Conservation (phyloP, 2,329 filamentous ascomycete species). For the Fusarium pininemorale region DNA sequence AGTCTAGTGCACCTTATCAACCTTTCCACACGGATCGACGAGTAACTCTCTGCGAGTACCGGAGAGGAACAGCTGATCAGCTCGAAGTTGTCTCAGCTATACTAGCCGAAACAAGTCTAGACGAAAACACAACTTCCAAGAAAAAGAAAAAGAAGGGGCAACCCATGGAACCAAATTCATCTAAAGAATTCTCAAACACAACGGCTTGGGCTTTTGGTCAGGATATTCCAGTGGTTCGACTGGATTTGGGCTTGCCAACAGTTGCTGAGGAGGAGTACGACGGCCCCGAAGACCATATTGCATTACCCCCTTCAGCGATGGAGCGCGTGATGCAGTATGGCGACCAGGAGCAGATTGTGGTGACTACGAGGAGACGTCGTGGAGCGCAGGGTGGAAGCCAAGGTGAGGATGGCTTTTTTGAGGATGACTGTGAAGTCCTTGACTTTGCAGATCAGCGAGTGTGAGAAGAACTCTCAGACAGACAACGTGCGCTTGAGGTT, state of each 20-base stretch:
- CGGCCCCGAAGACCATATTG: constrained; percentile 64
- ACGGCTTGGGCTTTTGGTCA: constrained; percentile 69
- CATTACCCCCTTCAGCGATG: constrained; percentile 70
- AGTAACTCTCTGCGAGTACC: constrained; percentile 79
- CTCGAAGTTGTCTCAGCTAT: constrained; percentile 51
- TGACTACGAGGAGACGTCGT: constrained; percentile 78
- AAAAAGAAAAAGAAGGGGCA: constrained; percentile 51
- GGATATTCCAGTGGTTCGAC: constrained; percentile 58
- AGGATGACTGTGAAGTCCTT: constrained; percentile 90
- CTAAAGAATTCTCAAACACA: constrained; percentile 25
- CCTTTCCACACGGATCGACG: constrained; percentile 93
- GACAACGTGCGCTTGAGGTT: constrained; percentile 12
- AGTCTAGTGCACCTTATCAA: constrained; percentile 94
- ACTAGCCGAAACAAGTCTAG: constrained; percentile 53
- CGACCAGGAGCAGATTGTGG: constrained; percentile 80
- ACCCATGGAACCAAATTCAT: constrained; percentile 27
- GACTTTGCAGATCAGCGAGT: constrained; percentile 83
- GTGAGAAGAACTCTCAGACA: constrained; percentile 46
- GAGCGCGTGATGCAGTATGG: constrained; percentile 69
- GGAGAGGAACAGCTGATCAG: constrained; percentile 45
- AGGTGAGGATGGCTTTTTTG: constrained; percentile 84
- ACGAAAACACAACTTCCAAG: constrained; percentile 50
- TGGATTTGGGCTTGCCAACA: constrained; percentile 60
- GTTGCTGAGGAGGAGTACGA: constrained; percentile 63
- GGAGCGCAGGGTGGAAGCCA: constrained; percentile 57